A percentile compares a stretch with the other conserved stretches of the same genome.
Conservation (phyloP, 2,329 filamentous ascomycete species). For the Neopestalotiopsis sp. region DNA sequence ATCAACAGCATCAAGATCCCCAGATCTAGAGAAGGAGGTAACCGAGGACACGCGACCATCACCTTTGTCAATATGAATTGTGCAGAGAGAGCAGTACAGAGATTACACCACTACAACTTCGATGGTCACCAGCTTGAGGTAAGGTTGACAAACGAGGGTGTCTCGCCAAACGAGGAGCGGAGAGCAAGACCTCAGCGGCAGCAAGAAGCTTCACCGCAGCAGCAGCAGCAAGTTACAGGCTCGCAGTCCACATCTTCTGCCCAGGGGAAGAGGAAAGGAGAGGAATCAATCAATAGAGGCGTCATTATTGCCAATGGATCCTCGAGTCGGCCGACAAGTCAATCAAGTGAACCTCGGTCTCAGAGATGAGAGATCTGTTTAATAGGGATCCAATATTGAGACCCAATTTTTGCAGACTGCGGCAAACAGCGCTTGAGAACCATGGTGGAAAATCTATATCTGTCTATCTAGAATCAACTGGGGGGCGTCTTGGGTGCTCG, state of each 20-base stretch:
- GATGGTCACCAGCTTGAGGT: constrained; percentile 32
- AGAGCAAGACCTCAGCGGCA: constrained; percentile 12
- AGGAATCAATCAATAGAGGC: constrained; percentile 18
- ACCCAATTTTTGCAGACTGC: no score
- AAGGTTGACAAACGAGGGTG: constrained; percentile 34
- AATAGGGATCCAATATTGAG: no score
- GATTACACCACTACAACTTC: constrained; percentile 33
- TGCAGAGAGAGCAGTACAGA: constrained; percentile 31
- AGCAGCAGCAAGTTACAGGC: constrained; percentile 26
- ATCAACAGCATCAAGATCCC: constrained; percentile 35
- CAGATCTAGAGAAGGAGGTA: constrained; percentile 26
- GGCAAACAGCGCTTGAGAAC: no score
- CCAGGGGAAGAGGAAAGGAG: constrained; percentile 18
- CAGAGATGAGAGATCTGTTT: neutral
- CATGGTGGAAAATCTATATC: no score
- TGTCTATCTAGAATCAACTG: no score
- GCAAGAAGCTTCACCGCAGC: constrained; percentile 13
- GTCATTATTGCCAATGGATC: constrained; percentile 23
- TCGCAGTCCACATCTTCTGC: constrained; percentile 19
- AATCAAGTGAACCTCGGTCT: neutral
- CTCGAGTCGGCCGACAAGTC: constrained; percentile 10
- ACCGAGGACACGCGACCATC: constrained; percentile 34
- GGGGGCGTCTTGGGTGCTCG: no score
- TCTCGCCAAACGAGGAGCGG: constrained; percentile 29
- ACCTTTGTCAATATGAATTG: constrained; percentile 34